These are phyloP conservation scores for Yamadazyma tumulicola DNA, from an alignment of 805 yeast species.

Conservation along the genomic window DNA sequence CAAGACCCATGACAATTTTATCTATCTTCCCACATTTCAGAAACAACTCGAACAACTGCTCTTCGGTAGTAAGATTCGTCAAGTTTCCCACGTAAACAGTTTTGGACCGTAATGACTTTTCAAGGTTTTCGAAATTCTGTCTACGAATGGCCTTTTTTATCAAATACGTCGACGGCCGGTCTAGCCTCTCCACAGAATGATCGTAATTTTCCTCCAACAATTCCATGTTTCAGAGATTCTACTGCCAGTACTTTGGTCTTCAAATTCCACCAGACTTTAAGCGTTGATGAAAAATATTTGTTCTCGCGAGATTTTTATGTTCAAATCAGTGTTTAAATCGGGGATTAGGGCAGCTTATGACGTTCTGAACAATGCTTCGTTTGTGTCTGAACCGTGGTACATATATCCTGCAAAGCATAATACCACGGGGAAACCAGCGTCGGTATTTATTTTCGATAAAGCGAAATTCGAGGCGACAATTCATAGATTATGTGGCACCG, in stretches of 20 bases:
- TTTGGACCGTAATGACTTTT: constrained; percentile 59
- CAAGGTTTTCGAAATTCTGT: constrained; percentile 54
- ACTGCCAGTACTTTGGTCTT: background rate
- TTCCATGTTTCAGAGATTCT: constrained; percentile 25
- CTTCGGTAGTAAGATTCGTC: constrained; percentile 90
- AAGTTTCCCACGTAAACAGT: constrained; percentile 92
- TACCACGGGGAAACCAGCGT: constrained; percentile 56
- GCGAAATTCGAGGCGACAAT: constrained; percentile 62
- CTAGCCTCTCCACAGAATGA: constrained; percentile 65
- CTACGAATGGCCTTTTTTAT: constrained; percentile 60
- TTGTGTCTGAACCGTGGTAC: constrained; percentile 78
- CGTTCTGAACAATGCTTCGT: constrained; percentile 66
- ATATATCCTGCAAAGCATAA: constrained; percentile 80
- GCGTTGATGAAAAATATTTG: background rate
- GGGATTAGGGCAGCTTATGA: constrained; percentile 68
- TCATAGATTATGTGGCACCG: constrained; percentile 28
- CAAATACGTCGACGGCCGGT: constrained; percentile 67
- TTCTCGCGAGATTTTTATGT: constrained; percentile 33
- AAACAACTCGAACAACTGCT: constrained; percentile 85
- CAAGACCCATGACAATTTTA: constrained; percentile 90
- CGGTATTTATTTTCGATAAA: constrained; percentile 87
- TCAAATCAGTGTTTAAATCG: constrained; percentile 48
- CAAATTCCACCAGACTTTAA: background rate
- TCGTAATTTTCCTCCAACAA: constrained; percentile 45
- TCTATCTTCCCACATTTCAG: constrained; percentile 76